Evolutionary conservation across 2,329 filamentous ascomycete genomes (phyloP).

Genomic region (Pseudopithomyces chartarum): DNA sequence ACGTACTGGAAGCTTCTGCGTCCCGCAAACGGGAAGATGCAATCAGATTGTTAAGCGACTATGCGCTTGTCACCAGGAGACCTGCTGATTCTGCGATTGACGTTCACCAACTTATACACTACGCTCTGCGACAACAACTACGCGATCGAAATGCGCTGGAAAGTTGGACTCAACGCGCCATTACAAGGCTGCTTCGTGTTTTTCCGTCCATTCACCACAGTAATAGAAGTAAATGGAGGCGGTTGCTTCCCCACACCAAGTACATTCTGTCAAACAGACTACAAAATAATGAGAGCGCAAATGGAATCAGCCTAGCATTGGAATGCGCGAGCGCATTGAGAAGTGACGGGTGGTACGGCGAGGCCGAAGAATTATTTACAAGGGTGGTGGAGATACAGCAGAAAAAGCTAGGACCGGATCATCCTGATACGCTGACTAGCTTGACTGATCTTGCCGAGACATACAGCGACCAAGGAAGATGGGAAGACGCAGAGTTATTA

Average conservation of each 20-base stretch:
- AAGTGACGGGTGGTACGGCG: constrained; percentile 17
- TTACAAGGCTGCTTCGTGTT: constrained; percentile 15
- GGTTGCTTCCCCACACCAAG: constrained; percentile 21
- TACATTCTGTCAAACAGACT: constrained; percentile 16
- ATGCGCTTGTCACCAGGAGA: constrained; percentile 18
- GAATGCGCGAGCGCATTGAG: constrained; percentile 17
- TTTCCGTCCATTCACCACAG: constrained; percentile 19
- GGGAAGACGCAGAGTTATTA: constrained; percentile 6
- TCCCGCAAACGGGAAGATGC: constrained; percentile 14
- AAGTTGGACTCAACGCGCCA: constrained; percentile 12
- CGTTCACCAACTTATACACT: constrained; percentile 18
- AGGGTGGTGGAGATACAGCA: constrained; percentile 2
- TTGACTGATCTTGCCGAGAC: neutral
- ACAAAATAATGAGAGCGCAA: neutral
- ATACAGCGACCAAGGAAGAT: neutral
- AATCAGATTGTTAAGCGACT: constrained; percentile 17
- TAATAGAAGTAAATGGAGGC: constrained; percentile 27
- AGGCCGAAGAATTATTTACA: constrained; percentile 18
- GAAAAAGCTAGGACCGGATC: constrained; percentile 1
- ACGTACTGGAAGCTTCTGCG: constrained; percentile 19
- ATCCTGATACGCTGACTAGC: constrained; percentile 4
- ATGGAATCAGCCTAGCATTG: neutral
- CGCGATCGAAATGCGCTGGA: constrained; percentile 2
- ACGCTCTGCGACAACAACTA: constrained; percentile 12
- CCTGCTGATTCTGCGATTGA: constrained; percentile 15